Base-by-base conservation (phyloP, 352 stramenopile genomes). In the Halophytophthora batemanensis region DNA sequence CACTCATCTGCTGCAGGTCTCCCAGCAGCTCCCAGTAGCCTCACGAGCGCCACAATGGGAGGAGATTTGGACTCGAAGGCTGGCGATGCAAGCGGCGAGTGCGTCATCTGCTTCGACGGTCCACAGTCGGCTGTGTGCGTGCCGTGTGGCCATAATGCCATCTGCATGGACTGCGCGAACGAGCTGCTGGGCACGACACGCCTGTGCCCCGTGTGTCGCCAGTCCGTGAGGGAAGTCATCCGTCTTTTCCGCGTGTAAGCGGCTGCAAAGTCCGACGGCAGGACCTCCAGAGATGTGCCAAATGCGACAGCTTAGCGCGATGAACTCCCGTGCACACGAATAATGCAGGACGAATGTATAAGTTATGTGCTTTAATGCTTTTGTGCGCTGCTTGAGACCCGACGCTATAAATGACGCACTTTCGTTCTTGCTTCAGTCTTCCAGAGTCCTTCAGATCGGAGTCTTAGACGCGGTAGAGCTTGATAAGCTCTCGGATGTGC, bases 71-170 rank as follows among this genome's bases (percentile, higher is more conserved):
- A 50, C 17, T 29, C 52, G 10, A 33, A 45, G 0, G 49, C 42
- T 1, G 29, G 38, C 43, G 41, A 45, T 17, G 53, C 8, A 6
- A 19, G 40, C 12, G 55, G 62, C 42, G 85, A 95, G 50, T 95
- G 85, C 43, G 66, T 95, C 0, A 85, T 95, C 28, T 93, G 85
- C 63, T 92, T 93, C 59, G 85, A 95, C 49, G 79, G 68, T 0
- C 74, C 77, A 17, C 77, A 93, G 55, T 55, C 69, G 14, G 84
- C 78, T 0, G 82, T 93, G 5, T 93, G 82, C 34, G 81, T 95
- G 17, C 85, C 85, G 0, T 95, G 85, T 19, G 85, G 85, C 36
- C 85, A 95, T 68, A 89, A 93, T 39, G 85, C 85, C n/a, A 77
- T 93, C 42, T 95, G 85, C 49, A 89, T 87, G 77, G 56, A 74